A percentile compares a stretch with the other conserved stretches of the same genome.
These are phyloP conservation scores for Myochromella boudieri DNA, from an alignment of 768 basidiomycete genomes.

Conservation along the genomic window DNA sequence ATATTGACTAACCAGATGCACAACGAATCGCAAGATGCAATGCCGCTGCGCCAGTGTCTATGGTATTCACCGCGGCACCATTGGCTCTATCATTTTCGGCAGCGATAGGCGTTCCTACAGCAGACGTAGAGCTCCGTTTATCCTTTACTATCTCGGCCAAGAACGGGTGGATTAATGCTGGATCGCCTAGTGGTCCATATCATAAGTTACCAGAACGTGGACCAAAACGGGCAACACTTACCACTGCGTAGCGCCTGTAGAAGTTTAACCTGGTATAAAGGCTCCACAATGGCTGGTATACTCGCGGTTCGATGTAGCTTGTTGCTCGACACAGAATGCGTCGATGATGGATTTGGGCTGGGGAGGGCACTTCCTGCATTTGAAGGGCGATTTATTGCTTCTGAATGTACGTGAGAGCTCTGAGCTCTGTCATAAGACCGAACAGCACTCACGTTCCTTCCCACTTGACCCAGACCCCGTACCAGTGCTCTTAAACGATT, in stretches of 20 bases:
- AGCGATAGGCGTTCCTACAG: too few species aligned
- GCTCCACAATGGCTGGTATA: conserved; percentile 26
- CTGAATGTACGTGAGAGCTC: too few species aligned
- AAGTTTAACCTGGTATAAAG: conserved; percentile 65
- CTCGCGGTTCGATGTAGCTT: not conserved
- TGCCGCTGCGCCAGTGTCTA: conserved; percentile 72
- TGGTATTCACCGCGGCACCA: conserved; percentile 33
- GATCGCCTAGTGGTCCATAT: conserved; percentile 53
- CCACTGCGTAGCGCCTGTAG: conserved; percentile 63
- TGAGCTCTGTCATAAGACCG: too few species aligned
- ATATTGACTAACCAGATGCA: conserved; percentile 56
- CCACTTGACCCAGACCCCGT: too few species aligned
- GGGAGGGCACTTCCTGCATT: too few species aligned
- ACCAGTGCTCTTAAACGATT: too few species aligned
- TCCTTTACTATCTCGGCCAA: conserved; percentile 75
- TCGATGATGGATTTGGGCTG: too few species aligned
- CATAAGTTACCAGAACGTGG: not conserved
- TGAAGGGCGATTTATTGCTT: too few species aligned
- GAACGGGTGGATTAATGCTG: conserved; percentile 77
- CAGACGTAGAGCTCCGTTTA: conserved; percentile 34
- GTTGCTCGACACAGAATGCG: too few species aligned
- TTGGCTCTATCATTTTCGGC: too few species aligned
- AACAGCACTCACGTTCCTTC: too few species aligned
- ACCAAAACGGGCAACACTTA: conserved; percentile 24
- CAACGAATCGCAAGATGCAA: conserved; percentile 84